Base-by-base conservation (phyloP, 495 filamentous ascomycete species). In the Neurospora discreta region DNA sequence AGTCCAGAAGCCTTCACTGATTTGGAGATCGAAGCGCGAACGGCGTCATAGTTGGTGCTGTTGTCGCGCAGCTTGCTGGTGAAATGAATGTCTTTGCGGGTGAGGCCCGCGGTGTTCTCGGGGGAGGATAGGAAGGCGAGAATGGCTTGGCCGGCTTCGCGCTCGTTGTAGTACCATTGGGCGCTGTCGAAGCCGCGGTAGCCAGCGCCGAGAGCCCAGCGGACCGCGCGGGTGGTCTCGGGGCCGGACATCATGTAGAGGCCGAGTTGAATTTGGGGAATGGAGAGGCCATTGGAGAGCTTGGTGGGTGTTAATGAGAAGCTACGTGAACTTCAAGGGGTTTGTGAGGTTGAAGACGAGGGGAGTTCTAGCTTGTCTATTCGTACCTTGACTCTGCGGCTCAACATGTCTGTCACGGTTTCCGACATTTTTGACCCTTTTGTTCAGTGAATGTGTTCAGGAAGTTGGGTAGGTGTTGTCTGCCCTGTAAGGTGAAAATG, bases 201-300 rank as follows among this genome's bases (percentile, higher is more conserved):
- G 38, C 85, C 79, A 39, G 78, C 81, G 39, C 81, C 79, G 1
- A 90, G 81, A 16, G 89, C 88, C 75, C 81, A 82, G 43, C 77
- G 77, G 8, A 90, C 86, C 23, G 86, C 79, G 42, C 79, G 69
- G 11, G 74, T 77, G 4, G 85, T 84, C 73, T 88, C 86, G 36
- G 75, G 73, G 15, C 87, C 85, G 16, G 80, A 84, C 72, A 87
- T 87, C 80, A 87, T 78, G 79, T 91, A 92, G 15, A 91, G 86
- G 15, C 90, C 90, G 1, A 91, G 83, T 68, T 92, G 89, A 72
- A 91, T 87, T 72, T 82, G 83, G 7, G 89, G 90, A 81, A 91
- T 91, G 33, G 80, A 78, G 52, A 82, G 74, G 79, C 85, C 85
- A 83, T 89, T 90, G 74, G 84, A 72, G 52, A 91, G 84, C 85